Conservation (phyloP, 805 yeast species). For the Wickerhamomyces kurtzmanii region DNA sequence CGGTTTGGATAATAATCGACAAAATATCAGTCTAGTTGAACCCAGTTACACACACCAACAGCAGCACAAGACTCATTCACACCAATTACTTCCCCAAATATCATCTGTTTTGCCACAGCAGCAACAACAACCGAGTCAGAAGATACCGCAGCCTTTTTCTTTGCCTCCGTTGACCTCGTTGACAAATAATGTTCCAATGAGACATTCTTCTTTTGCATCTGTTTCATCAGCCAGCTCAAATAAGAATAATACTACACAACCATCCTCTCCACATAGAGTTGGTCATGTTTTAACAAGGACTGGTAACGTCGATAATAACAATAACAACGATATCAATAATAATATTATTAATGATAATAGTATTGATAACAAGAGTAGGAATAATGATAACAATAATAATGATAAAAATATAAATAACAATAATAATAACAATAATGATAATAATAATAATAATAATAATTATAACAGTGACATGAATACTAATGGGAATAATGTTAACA, state of each 20-base stretch:
- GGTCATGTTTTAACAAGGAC: neutral
- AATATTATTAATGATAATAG: conserved; percentile 4
- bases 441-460: conserved; percentile 1
- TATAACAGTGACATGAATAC: neutral
- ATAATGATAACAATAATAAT: conserved; percentile 1
- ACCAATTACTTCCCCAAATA: conserved; percentile 5
- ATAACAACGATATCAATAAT: conserved; percentile 1
- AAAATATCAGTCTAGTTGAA: neutral
- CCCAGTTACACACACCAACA: neutral
- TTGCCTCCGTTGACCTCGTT: conserved; percentile 11
- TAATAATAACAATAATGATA: conserved; percentile 11
- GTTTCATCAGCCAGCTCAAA: conserved; percentile 1
- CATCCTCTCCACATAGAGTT: conserved; percentile 9
- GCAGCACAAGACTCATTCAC: conserved; percentile 1
- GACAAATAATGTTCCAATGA: conserved; percentile 2
- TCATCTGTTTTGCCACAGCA: conserved; percentile 1
- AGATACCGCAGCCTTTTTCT: conserved; percentile 1
- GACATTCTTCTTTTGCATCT: neutral
- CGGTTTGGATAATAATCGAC: neutral
- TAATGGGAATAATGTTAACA: conserved; percentile 11
- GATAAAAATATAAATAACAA: neutral
- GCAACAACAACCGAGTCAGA: conserved; percentile 1
- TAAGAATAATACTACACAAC: neutral
- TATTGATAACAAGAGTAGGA: conserved; percentile 7
- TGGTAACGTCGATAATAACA: neutral